Evolutionary conservation across 352 stramenopile species (phyloP).

Genomic region (Globisporangium abappressorium): DNA sequence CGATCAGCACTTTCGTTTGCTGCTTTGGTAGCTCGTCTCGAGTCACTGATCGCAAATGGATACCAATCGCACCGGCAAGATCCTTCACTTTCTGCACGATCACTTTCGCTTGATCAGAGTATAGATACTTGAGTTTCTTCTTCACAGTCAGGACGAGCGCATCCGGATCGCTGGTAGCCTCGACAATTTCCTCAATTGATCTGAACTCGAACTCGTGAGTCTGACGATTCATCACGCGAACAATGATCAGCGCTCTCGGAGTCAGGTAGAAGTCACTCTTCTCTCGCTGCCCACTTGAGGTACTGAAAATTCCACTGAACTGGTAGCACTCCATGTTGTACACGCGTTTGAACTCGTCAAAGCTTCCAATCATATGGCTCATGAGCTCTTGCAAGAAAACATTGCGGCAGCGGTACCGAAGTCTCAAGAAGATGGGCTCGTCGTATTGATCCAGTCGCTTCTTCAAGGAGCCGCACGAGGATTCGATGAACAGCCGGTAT

Average conservation of each 20-base stretch:
- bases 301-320: slow-evolving; percentile 74
- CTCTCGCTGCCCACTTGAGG: slow-evolving; percentile 62
- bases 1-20: slow-evolving; percentile 26
- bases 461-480: slow-evolving; percentile 51
- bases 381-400: slow-evolving; percentile 82
- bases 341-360: slow-evolving; percentile 74
- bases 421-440: slow-evolving; percentile 60
- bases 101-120: slow-evolving; percentile 53
- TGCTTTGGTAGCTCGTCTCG: slow-evolving; percentile 58
- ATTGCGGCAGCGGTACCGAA: slow-evolving; percentile 75
- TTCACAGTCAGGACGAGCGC: slow-evolving; percentile 58
- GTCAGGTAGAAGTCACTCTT: slow-evolving; percentile 74
- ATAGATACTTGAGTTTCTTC: slow-evolving; percentile 71
- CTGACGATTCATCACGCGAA: slow-evolving; percentile 61
- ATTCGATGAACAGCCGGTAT: slow-evolving; percentile 74
- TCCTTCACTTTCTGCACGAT: slow-evolving; percentile 66
- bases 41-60: slow-evolving; percentile 35
- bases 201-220: slow-evolving; percentile 79
- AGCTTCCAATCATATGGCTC: slow-evolving; percentile 70
- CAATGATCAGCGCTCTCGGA: slow-evolving; percentile 57
- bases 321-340: slow-evolving; percentile 69
- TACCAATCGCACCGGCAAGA: slow-evolving; percentile 65
- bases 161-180: slow-evolving; percentile 45
- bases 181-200: slow-evolving; percentile 47
- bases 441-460: slow-evolving; percentile 57